Percentiles rank a stretch among this genome's conserved stretches.
Evolutionary conservation across 306 rosid genomes (phyloP).

Genomic region (Mimosa bimucronata): DNA sequence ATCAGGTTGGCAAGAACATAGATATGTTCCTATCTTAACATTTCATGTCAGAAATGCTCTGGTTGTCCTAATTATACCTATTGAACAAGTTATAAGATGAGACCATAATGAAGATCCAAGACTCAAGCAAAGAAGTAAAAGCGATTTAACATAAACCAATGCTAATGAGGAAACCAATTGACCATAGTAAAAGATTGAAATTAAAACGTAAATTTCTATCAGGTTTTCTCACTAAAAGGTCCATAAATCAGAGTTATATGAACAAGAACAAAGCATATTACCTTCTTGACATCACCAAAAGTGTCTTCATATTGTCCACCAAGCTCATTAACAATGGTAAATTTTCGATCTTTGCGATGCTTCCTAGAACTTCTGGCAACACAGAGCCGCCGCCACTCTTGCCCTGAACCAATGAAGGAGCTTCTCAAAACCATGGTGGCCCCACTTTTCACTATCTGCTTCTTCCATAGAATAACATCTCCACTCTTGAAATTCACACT

Average conservation of each 20-base stretch:
- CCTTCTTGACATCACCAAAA: slow-evolving; percentile 87
- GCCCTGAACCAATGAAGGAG: slow-evolving; percentile 66
- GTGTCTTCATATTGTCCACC: slow-evolving; percentile 90
- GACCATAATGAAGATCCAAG: background rate
- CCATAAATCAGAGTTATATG: background rate
- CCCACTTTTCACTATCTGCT: slow-evolving; percentile 45
- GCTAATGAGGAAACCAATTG: background rate
- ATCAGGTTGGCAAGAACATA: background rate
- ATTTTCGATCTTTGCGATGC: slow-evolving; percentile 59
- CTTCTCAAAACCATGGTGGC: slow-evolving; percentile 57
- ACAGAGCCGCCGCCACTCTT: slow-evolving; percentile 66
- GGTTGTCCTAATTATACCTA: background rate
- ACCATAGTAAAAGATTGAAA: slow-evolving; percentile 11
- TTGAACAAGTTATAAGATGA: background rate
- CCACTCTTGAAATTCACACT: slow-evolving; percentile 69
- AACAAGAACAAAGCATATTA: slow-evolving; percentile 36
- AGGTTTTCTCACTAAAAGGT: background rate
- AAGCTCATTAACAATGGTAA: slow-evolving; percentile 62
- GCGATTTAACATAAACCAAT: background rate
- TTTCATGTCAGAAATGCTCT: background rate
- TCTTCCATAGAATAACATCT: slow-evolving; percentile 57
- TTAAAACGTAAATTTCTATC: background rate
- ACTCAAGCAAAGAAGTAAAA: background rate
- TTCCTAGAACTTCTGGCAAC: slow-evolving; percentile 56
- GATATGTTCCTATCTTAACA: background rate